Evolutionary conservation across 73 alveolate genomes (phyloP), one percentile per base, ranked within the genome.

Genomic region (Effrenium voratum): DNA sequence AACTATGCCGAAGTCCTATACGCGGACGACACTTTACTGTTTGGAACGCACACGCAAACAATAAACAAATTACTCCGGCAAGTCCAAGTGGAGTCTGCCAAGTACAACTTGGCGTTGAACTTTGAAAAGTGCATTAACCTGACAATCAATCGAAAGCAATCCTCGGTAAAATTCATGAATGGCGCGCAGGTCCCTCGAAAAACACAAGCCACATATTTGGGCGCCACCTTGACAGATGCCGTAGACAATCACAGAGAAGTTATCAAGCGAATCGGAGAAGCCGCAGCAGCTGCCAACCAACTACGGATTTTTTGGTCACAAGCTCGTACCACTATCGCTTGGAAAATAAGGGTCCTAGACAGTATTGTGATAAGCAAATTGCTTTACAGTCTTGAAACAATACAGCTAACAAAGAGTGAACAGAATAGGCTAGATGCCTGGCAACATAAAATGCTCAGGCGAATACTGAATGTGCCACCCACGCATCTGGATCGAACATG

Each of bases 21-120:
- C 55, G 93, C 93, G 0, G 93, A 84, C 41, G 93, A 84, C 46
- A 84, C 93, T 2, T 80, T 84, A 0, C 5, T 84, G 13, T 84
- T 84, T 49, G 93, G 80, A 44, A 57, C 93, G 13, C 68, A 43
- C 66, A 57, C 93, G 8, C 60, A 34, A 8, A 15, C 93, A 36
- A 55, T 55, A 28, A 55, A 84, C 80, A 84, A 84, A 12, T 28
- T 84, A 26, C n/a, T 84, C 28, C 59, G 15, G 0, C 60, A 34
- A 52, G 55, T 55, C 38, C 60, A 57, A 38, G 8, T 4, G 16
- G 57, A 84, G 10, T 84, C 93, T 30, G 22, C 4, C 4, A 52
- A 84, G 3, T 84, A 84, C 80, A 84, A 52, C 49, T 2, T 84
- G n/a, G 38, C 26, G 10, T 43, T 84, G n/a, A 84, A 84, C 28